Conservation (phyloP, 1,139 yeast genomes). For the Saccharomycopsis crataegensis region DNA sequence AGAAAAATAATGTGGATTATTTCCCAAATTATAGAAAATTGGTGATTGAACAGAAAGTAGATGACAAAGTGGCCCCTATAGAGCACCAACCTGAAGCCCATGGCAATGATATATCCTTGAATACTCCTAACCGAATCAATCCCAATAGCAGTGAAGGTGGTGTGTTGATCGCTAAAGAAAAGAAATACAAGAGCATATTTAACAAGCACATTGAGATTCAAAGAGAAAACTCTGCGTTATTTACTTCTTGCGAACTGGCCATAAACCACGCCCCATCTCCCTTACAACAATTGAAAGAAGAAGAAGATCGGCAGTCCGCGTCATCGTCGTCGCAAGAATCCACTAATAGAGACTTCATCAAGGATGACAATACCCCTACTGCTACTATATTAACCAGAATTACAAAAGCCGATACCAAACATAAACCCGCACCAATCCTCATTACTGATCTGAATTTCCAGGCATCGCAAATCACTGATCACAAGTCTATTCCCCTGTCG, state of each 20-base stretch:
- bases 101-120: not conserved
- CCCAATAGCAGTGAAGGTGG: slow-evolving; percentile 4
- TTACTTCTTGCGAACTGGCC: no score
- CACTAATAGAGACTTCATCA: not conserved
- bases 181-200: slow-evolving; percentile 10
- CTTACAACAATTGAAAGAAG: no score
- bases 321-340: no score
- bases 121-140: slow-evolving; percentile 11
- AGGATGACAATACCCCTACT: not conserved
- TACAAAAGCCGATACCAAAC: not conserved
- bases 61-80: not conserved
- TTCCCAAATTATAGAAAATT: slow-evolving; percentile 11
- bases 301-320: no score
- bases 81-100: not conserved
- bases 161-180: slow-evolving; percentile 8
- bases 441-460: not conserved
- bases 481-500: not conserved
- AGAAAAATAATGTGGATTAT: slow-evolving; percentile 13
- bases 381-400: not conserved
- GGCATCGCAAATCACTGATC: not conserved
- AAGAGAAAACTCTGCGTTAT: not conserved
- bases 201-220: slow-evolving; percentile 13
- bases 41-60: not conserved
- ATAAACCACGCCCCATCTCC: no score
- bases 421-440: slow-evolving; percentile 3